Conservation (phyloP, 768 basidiomycete species). For the Tulasnella sp. region DNA sequence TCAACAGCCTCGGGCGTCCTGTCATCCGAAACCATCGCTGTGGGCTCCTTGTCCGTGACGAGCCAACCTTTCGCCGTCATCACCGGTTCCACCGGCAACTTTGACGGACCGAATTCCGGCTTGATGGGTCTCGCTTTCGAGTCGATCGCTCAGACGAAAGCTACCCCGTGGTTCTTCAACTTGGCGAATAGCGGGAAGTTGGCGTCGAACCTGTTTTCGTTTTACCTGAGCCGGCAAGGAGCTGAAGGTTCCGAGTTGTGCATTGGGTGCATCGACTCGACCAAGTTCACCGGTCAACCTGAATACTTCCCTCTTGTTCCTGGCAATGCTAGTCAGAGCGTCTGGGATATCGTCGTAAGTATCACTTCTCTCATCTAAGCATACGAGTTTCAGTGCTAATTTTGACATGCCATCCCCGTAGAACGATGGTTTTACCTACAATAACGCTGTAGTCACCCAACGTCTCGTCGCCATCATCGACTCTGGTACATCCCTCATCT, state of each 20-base stretch:
- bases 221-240: background rate
- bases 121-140: background rate
- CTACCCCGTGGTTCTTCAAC: slow-evolving; percentile 12
- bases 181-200: background rate
- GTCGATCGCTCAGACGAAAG: background rate
- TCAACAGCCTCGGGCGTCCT: background rate
- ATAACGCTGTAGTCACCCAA: background rate
- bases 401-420: background rate
- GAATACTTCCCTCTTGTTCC: background rate
- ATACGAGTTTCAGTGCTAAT: background rate
- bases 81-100: background rate
- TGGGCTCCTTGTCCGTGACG: background rate
- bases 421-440: background rate
- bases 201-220: slow-evolving; percentile 3
- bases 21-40: background rate
- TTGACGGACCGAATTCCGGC: background rate
- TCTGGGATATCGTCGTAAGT: background rate
- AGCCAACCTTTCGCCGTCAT: background rate
- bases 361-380: background rate
- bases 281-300: background rate
- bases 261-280: slow-evolving; percentile 9
- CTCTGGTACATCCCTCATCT: background rate
- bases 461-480: background rate
- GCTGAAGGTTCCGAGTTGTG: background rate
- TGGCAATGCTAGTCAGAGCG: background rate